phyloP scores from a whole-genome alignment of 2,329 filamentous ascomycete species.

The Cladosporium sp. region DNA sequence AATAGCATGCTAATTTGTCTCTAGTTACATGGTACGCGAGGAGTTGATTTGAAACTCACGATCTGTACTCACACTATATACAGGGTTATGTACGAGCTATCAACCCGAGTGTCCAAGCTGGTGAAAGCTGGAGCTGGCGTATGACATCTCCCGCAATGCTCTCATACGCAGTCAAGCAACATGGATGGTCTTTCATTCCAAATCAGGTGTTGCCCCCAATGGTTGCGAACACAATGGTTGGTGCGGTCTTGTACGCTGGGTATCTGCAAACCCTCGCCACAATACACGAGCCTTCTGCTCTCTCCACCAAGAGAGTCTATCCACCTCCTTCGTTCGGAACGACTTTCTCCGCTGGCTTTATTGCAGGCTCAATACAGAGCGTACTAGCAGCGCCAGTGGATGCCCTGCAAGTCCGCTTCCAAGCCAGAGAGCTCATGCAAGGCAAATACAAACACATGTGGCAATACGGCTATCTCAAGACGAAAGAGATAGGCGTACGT shows the following conservation, averaged over 20 bases:
- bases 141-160: slow-evolving; percentile 65
- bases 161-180: slow-evolving; percentile 58
- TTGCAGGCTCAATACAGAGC: slow-evolving; percentile 64
- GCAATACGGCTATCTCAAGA: slow-evolving; percentile 60
- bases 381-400: slow-evolving; percentile 68
- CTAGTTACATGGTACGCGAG: slow-evolving; percentile 45
- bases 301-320: slow-evolving; percentile 58
- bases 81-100: slow-evolving; percentile 59
- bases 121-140: slow-evolving; percentile 52
- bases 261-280: slow-evolving; percentile 64
- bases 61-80: neutral
- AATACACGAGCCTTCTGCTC: slow-evolving; percentile 60
- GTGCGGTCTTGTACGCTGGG: slow-evolving; percentile 67
- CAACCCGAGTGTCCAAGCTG: slow-evolving; percentile 48
- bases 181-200: slow-evolving; percentile 68
- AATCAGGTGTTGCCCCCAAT: slow-evolving; percentile 72
- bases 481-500: slow-evolving; percentile 63
- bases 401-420: slow-evolving; percentile 67
- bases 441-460: slow-evolving; percentile 64
- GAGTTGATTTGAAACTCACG: neutral
- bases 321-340: slow-evolving; percentile 58
- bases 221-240: slow-evolving; percentile 66
- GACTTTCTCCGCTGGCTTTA: slow-evolving; percentile 63
- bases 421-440: slow-evolving; percentile 54
- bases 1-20: slow-evolving; percentile 9